Evolutionary conservation across 352 stramenopile genomes (phyloP).

Genomic region (Globisporangium middletonii): DNA sequence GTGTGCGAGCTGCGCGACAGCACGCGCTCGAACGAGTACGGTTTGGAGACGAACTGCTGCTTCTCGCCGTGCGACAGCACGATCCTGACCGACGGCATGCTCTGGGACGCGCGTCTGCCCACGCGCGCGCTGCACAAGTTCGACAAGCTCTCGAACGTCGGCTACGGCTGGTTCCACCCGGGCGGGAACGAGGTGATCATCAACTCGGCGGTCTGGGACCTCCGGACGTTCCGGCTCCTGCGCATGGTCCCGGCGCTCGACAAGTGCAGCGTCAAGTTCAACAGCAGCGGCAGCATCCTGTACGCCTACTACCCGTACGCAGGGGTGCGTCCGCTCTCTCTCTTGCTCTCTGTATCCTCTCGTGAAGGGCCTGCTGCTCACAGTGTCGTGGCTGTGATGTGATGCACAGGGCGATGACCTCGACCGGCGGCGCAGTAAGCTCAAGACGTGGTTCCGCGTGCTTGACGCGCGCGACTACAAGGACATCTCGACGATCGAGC

Average conservation of each 20-base stretch:
- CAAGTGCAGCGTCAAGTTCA: conserved; percentile 78
- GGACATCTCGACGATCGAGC: conserved; percentile 79
- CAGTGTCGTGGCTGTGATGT: neutral
- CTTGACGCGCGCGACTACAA: conserved; percentile 78
- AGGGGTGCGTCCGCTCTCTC: conserved; percentile 26
- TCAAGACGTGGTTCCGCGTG: conserved; percentile 84
- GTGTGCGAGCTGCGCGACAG: conserved; percentile 57
- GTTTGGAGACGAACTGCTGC: conserved; percentile 71
- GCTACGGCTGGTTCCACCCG: conserved; percentile 81
- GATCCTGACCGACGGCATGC: conserved; percentile 74
- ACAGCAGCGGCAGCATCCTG: conserved; percentile 53
- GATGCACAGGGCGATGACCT: conserved; percentile 43
- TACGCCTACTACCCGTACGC: conserved; percentile 81
- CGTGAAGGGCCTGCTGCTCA: neutral
- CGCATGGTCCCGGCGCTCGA: conserved; percentile 85
- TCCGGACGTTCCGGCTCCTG: conserved; percentile 79
- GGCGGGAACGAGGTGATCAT: conserved; percentile 87
- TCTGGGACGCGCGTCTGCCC: conserved; percentile 72
- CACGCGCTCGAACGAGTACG: conserved; percentile 69
- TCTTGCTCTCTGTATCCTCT: too few relatives aligned
- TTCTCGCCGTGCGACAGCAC: conserved; percentile 68
- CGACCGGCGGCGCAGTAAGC: conserved; percentile 47
- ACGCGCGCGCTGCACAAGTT: conserved; percentile 83
- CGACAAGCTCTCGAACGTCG: conserved; percentile 83
- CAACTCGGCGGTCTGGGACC: conserved; percentile 87